These are phyloP conservation scores for Aspergillus luchuensis DNA, from an alignment of 2,329 filamentous ascomycete genomes.

Conservation along the genomic window DNA sequence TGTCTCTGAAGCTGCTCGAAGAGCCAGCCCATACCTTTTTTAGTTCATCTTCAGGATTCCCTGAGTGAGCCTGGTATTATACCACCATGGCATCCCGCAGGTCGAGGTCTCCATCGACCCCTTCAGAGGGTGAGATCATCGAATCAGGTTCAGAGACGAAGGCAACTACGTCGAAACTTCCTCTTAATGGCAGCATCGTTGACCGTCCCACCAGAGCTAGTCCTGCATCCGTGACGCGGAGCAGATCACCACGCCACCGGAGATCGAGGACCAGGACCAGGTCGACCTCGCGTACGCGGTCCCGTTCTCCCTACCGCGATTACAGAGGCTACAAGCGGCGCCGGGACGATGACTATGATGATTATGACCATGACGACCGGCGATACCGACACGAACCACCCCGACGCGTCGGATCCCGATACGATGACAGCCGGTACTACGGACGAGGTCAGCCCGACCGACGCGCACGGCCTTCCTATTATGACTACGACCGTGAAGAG, in stretches of 20 bases:
- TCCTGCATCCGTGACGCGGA: constrained; percentile 50
- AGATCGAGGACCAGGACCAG: constrained; percentile 47
- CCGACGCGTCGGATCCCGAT: constrained; percentile 38
- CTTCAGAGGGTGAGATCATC: constrained; percentile 84
- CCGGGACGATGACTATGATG: constrained; percentile 42
- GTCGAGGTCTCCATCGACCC: constrained; percentile 61
- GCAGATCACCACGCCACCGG: constrained; percentile 61
- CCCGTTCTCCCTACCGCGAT: constrained; percentile 46
- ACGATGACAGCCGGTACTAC: constrained; percentile 39
- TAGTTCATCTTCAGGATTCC: neutral
- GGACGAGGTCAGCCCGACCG: constrained; percentile 47
- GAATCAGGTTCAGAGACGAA: constrained; percentile 72
- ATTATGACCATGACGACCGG: constrained; percentile 28
- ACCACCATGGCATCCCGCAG: constrained; percentile 51
- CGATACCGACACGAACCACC: constrained; percentile 34
- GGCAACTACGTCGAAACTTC: constrained; percentile 81
- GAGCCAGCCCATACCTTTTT: constrained; percentile 19
- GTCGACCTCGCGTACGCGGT: constrained; percentile 39
- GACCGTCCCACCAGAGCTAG: constrained; percentile 86
- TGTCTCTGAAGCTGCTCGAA: constrained; percentile 30
- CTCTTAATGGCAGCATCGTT: constrained; percentile 78
- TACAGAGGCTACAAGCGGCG: constrained; percentile 46
- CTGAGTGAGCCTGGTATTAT: constrained; percentile 1
- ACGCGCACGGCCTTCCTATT: constrained; percentile 46
- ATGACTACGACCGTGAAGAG: constrained; percentile 55